Percentiles rank a stretch among this genome's conserved stretches.
phyloP scores from a whole-genome alignment of 345 rosid species.

The Orychophragmus violaceus region DNA sequence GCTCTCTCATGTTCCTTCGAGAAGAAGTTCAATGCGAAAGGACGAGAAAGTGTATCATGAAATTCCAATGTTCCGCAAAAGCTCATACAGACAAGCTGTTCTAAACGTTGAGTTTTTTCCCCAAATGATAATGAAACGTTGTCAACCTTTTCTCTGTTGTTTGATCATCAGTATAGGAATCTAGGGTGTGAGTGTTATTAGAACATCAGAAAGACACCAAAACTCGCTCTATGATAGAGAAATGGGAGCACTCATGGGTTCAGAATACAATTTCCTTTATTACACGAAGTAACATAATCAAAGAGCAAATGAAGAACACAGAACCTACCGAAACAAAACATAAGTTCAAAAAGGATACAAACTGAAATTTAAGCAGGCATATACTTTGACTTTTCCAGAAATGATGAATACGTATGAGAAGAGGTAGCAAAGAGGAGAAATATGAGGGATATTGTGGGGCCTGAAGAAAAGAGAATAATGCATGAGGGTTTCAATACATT shows the following conservation, averaged over 20 bases:
- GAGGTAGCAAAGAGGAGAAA: too few relatives aligned
- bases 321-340: neutral
- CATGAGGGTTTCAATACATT: too few relatives aligned
- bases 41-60: constrained; percentile 46
- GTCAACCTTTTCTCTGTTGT: neutral
- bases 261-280: neutral
- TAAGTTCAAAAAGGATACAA: too few relatives aligned
- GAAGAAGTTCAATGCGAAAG: constrained; percentile 20
- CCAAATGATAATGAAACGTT: neutral
- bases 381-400: too few relatives aligned
- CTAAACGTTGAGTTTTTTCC: constrained; percentile 61
- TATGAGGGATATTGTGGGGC: too few relatives aligned
- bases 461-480: too few relatives aligned
- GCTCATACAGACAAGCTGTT: constrained; percentile 78
- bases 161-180: neutral
- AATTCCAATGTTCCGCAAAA: constrained; percentile 48
- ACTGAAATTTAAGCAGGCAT: too few relatives aligned
- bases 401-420: too few relatives aligned
- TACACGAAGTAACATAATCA: neutral
- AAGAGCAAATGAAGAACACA: constrained; percentile 1
- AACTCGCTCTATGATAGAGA: neutral
- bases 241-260: neutral
- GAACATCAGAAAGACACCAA: neutral
- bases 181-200: neutral
- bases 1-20: constrained; percentile 41